Evolutionary conservation across 2,329 filamentous ascomycete genomes (phyloP), one percentile per base, ranked within the genome.

Genomic region (Aphanocladium album): DNA sequence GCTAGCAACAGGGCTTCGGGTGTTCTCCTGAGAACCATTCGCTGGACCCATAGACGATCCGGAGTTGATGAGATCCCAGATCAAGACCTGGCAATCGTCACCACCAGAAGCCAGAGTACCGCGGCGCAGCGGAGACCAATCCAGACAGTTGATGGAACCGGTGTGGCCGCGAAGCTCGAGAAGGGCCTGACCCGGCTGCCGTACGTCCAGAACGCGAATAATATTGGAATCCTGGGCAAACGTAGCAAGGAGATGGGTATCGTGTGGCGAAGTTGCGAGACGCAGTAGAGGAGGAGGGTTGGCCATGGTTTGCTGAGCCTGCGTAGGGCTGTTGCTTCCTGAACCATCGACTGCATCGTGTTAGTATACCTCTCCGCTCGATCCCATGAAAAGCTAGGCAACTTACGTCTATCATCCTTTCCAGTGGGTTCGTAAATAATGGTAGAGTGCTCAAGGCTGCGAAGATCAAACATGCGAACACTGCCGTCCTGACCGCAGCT

Each of bases 401-500:
- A 39, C 77, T 65, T 78, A 91, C 89, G 83, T 79, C 85, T 78
- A 49, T 88, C 85, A 63, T 89, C 87, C 76, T 97, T 97, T 66
- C 92, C 89, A 0, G 91, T 93, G 5, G 95, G 95, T 74, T 99
- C 95, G 73, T 99, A 99, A 65, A 99, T 99, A 73, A 99, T 99
- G 55, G 95, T 99, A 66, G 93, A 97, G 74, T 99, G 95, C 73
- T 99, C 95, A 57, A 99, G 78, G 73, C 93, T 98, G 70, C 95
- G 86, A 63, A 99, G 80, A 74, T 99, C 95, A 75, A 99, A 99
- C 95, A 99, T 99, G 68, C 95, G 87, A 27, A 99, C 95, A 73
- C 93, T 98, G 43, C 95, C 95, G 72, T 99, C 95, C 60, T 96
- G 93, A 56, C 95, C 95, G 73, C 95, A 99, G 73, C 91, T 96